phyloP scores from a whole-genome alignment of 2,329 filamentous ascomycete species.

The Chaetothyriales sp. region DNA sequence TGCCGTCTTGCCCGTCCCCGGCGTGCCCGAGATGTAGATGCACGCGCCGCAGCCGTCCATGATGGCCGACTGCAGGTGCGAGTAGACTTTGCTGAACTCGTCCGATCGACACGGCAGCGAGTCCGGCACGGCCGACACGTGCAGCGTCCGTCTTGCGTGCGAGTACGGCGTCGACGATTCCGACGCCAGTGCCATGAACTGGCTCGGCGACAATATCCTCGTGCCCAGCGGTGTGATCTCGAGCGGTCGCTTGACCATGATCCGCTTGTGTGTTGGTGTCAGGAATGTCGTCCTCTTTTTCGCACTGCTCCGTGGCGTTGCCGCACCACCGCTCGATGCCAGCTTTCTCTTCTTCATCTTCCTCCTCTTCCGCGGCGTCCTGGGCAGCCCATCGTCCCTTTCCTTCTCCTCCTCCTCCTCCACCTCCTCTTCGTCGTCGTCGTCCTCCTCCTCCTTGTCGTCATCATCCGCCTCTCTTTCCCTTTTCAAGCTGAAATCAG shows the following conservation, averaged over 20 bases:
- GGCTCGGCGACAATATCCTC: constrained; percentile 59
- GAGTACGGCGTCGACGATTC: constrained; percentile 66
- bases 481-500: constrained; percentile 15
- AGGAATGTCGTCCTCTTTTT: constrained; percentile 36
- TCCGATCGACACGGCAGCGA: constrained; percentile 82
- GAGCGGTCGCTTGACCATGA: constrained; percentile 70
- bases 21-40: constrained; percentile 98
- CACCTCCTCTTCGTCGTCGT: neutral
- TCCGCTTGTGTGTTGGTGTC: constrained; percentile 53
- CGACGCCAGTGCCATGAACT: constrained; percentile 40
- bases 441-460: constrained; percentile 24
- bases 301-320: constrained; percentile 27
- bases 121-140: constrained; percentile 83
- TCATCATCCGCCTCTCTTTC: constrained; percentile 20
- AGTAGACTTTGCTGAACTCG: constrained; percentile 86
- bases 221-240: constrained; percentile 95
- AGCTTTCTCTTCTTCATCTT: constrained; percentile 30
- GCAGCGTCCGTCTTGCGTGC: constrained; percentile 71
- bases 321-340: constrained; percentile 27
- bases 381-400: constrained; percentile 16
- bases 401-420: neutral
- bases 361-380: constrained; percentile 48
- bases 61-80: constrained; percentile 86
- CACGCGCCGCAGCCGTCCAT: constrained; percentile 85
- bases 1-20: constrained; percentile 92